phyloP scores from a whole-genome alignment of 2,329 filamentous ascomycete genomes.

The Colletotrichum sp. region DNA sequence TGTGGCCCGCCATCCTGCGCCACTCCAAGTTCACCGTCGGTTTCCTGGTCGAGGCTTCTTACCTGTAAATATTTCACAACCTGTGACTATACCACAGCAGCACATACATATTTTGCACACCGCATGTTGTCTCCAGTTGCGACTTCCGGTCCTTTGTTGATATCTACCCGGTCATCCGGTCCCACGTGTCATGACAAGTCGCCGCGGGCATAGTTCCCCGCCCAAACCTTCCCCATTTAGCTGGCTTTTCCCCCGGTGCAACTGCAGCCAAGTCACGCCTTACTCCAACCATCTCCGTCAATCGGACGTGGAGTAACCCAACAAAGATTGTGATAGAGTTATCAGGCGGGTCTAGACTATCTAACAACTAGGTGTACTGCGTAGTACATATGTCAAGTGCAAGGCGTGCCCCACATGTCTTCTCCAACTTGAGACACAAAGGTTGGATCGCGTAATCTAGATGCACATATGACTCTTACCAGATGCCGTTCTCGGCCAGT shows the following conservation, averaged over 20 bases:
- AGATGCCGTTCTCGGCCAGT: not conserved
- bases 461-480: slow-evolving; percentile 2
- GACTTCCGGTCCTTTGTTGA: not conserved
- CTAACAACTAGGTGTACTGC: not conserved
- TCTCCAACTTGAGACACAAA: not conserved
- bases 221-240: not conserved
- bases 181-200: not conserved
- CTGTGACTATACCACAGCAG: not conserved
- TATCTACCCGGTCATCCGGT: not conserved
- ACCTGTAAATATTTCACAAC: not conserved
- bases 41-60: slow-evolving; percentile 35
- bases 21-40: slow-evolving; percentile 41
- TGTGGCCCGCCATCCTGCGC: slow-evolving; percentile 38
- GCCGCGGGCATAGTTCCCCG: not conserved
- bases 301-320: not conserved
- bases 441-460: not conserved
- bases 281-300: not conserved
- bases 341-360: not conserved
- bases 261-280: not conserved
- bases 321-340: not conserved
- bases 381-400: not conserved
- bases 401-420: not conserved
- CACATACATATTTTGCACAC: not conserved
- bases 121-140: not conserved
- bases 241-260: not conserved